Evolutionary conservation across 192 early-diverging fungal genomes (phyloP).

Genomic region (Mortierella alpina): DNA sequence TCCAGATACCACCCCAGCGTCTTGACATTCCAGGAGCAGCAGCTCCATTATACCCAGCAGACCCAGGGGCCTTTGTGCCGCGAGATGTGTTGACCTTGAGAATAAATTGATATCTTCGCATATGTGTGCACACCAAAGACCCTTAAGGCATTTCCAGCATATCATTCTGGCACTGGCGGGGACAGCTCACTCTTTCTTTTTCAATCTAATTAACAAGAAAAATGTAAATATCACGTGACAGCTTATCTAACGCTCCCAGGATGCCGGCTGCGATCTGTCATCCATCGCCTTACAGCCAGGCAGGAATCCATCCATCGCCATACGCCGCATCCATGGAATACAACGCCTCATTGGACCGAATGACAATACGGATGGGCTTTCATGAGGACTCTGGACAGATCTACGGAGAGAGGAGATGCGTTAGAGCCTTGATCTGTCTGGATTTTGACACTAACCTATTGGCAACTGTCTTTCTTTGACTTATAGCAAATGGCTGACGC

Average conservation of each 20-base stretch:
- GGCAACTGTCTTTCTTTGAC: no score
- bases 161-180: not conserved
- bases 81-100: conserved; percentile 11
- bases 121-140: not conserved
- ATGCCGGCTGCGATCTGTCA: not conserved
- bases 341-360: not conserved
- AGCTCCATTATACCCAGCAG: conserved; percentile 41
- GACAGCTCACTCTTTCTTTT: conserved; percentile 40
- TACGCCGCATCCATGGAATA: not conserved
- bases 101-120: no score
- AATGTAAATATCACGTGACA: conserved; percentile 46
- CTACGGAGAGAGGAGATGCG: not conserved
- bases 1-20: conserved; percentile 10
- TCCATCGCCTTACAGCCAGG: not conserved
- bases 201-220: conserved; percentile 40
- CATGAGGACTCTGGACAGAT: not conserved
- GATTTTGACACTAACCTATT: not conserved
- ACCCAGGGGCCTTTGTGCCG: conserved; percentile 15
- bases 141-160: not conserved
- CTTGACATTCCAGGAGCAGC: conserved; percentile 43
- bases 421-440: conserved; percentile 4
- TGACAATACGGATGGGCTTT: not conserved
- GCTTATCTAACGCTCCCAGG: not conserved
- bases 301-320: conserved; percentile 22
- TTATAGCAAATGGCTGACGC: conserved; percentile 48